phyloP scores from a whole-genome alignment of 306 rosid genomes.

The Acacia melanoxylon region DNA sequence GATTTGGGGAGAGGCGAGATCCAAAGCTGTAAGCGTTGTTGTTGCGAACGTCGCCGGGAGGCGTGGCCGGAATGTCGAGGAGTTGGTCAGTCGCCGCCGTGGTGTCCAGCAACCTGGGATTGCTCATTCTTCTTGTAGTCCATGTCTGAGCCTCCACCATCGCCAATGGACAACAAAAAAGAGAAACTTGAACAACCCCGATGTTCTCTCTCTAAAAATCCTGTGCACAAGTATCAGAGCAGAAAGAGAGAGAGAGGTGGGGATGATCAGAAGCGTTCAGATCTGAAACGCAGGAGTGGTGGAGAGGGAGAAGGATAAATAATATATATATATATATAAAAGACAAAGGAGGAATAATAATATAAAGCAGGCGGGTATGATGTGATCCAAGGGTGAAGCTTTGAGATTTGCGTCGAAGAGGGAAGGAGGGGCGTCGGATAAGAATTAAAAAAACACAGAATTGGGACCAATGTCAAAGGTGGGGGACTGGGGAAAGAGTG shows the following conservation, averaged over 20 bases:
- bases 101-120: conserved; percentile 56
- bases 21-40: conserved; percentile 36
- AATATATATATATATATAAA: background rate
- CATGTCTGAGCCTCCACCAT: conserved; percentile 25
- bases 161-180: background rate
- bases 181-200: background rate
- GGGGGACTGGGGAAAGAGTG: background rate
- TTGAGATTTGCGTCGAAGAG: conserved; percentile 12
- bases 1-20: conserved; percentile 38
- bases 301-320: background rate
- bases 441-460: background rate
- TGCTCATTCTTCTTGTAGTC: conserved; percentile 63
- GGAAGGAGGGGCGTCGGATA: conserved; percentile 14
- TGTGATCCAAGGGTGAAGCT: conserved; percentile 25
- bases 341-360: background rate
- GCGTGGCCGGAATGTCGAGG: conserved; percentile 74
- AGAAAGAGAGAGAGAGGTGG: background rate
- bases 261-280: background rate
- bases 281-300: conserved; percentile 3
- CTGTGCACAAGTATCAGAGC: background rate
- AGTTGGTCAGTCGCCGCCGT: conserved; percentile 47
- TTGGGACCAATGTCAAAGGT: background rate
- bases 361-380: conserved; percentile 12
- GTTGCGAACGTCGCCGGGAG: conserved; percentile 59
- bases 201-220: background rate